A percentile compares a stretch with the other conserved stretches of the same genome.
These are phyloP conservation scores for Hansenula sp. DNA, from an alignment of 1,139 yeast genomes.

Conservation along the genomic window DNA sequence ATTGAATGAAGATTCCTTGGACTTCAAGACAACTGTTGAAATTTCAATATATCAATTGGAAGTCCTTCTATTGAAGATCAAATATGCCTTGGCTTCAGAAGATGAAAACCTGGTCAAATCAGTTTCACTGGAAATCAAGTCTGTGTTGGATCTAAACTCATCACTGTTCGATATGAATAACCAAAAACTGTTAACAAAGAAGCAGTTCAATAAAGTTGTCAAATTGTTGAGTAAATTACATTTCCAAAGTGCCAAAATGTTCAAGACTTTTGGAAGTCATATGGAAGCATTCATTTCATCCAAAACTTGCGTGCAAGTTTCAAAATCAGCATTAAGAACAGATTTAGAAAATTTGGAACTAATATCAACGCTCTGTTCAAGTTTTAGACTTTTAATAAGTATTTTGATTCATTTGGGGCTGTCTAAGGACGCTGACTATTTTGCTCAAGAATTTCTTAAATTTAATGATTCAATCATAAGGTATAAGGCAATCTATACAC, in stretches of 20 bases:
- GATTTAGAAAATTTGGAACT: conserved; percentile 35
- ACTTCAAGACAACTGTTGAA: conserved; percentile 4
- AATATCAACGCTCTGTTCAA: conserved; percentile 29
- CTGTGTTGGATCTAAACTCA: not conserved
- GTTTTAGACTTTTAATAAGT: conserved; percentile 35
- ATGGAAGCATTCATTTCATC: conserved; percentile 26
- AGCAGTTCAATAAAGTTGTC: conserved; percentile 9
- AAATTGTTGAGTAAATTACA: conserved; percentile 15
- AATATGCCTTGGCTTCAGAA: conserved; percentile 9
- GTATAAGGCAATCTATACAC: conserved; percentile 8
- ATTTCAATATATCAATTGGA: conserved; percentile 5
- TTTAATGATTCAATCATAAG: conserved; percentile 29
- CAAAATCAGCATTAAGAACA: conserved; percentile 28
- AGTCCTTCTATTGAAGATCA: conserved; percentile 12
- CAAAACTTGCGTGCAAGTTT: conserved; percentile 27
- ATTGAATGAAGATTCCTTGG: conserved; percentile 3
- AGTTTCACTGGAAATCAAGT: conserved; percentile 5
- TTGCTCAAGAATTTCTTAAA: conserved; percentile 42
- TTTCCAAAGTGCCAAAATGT: conserved; percentile 21
- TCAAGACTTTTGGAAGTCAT: conserved; percentile 17
- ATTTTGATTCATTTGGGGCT: conserved; percentile 44
- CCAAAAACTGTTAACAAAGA: conserved; percentile 7
- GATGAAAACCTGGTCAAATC: conserved; percentile 9
- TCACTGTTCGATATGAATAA: conserved; percentile 11
- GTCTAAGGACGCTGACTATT: conserved; percentile 50